A percentile compares a stretch with the other conserved stretches of the same genome.
phyloP scores from a whole-genome alignment of 1,139 yeast genomes.

The Nadsonia commutata region DNA sequence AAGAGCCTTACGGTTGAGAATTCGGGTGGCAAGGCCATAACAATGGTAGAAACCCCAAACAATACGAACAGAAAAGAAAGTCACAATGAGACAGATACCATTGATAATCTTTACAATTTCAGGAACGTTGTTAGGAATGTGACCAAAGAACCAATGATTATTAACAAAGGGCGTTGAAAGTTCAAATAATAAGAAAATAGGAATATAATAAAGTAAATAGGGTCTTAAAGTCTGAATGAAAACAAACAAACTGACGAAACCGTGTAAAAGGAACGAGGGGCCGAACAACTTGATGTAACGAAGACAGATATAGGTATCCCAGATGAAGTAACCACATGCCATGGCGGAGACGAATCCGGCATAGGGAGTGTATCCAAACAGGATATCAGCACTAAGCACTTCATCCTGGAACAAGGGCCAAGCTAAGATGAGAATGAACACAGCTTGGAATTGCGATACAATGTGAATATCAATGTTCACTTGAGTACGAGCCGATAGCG shows the following conservation, averaged over 20 bases:
- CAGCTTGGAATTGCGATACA: conserved; percentile 74
- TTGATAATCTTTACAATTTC: conserved; percentile 43
- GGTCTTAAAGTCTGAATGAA: conserved; percentile 53
- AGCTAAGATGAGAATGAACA: conserved; percentile 39
- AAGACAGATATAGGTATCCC: conserved; percentile 68
- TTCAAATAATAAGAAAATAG: conserved; percentile 75
- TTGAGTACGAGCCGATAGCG: conserved; percentile 30
- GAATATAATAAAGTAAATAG: conserved; percentile 71
- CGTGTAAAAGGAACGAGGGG: conserved; percentile 72
- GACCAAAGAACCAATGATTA: conserved; percentile 77
- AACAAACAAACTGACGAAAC: conserved; percentile 65
- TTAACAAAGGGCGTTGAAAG: conserved; percentile 87
- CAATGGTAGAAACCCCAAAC: conserved; percentile 82
- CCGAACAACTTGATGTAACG: conserved; percentile 57
- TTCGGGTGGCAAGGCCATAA: conserved; percentile 30
- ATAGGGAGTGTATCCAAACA: conserved; percentile 62
- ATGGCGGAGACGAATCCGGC: conserved; percentile 55
- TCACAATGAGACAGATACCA: conserved; percentile 50
- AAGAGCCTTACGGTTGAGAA: conserved; percentile 3
- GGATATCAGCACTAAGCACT: conserved; percentile 29
- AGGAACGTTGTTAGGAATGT: conserved; percentile 44
- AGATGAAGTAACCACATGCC: conserved; percentile 78
- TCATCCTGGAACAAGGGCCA: conserved; percentile 50
- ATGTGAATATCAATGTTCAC: conserved; percentile 78
- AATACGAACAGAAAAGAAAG: conserved; percentile 68